phyloP scores from a whole-genome alignment of 805 yeast species.

The Candida qinlingensis region DNA sequence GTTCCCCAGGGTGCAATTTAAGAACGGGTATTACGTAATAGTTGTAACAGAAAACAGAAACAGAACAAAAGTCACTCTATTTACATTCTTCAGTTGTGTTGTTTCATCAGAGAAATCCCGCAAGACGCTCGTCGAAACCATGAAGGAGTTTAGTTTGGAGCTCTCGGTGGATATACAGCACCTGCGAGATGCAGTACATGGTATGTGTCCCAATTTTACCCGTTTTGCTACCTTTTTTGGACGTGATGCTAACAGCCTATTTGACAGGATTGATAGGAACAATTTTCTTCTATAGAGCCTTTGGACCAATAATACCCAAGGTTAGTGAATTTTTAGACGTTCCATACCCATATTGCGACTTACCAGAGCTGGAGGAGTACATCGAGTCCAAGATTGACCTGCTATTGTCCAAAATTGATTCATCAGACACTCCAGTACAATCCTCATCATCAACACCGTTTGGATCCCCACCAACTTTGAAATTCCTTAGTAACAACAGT shows the following conservation, averaged over 20 bases:
- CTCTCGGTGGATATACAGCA: constrained; percentile 10
- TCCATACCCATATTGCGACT: constrained; percentile 48
- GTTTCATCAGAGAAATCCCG: background rate
- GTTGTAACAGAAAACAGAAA: too few species aligned
- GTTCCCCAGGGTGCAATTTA: too few species aligned
- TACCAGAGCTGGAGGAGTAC: constrained; percentile 43
- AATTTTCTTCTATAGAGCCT: constrained; percentile 61
- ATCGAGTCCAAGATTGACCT: constrained; percentile 32
- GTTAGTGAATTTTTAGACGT: constrained; percentile 52
- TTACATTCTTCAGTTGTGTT: background rate
- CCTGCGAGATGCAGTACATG: constrained; percentile 7
- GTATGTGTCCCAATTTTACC: background rate
- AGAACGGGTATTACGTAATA: too few species aligned
- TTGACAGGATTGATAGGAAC: constrained; percentile 46
- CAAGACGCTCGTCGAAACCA: background rate
- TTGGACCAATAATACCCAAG: constrained; percentile 57
- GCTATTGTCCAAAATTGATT: constrained; percentile 26
- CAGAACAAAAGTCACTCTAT: too few species aligned
- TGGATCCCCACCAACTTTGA: constrained; percentile 19
- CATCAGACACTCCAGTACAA: constrained; percentile 10
- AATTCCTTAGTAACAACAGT: constrained; percentile 1
- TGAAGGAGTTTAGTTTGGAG: constrained; percentile 12
- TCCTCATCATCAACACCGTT: constrained; percentile 16
- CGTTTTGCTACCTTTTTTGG: background rate
- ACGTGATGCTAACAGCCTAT: background rate